phyloP scores from a whole-genome alignment of 1,284 basidiomycete genomes.

The Mycena citricolor region DNA sequence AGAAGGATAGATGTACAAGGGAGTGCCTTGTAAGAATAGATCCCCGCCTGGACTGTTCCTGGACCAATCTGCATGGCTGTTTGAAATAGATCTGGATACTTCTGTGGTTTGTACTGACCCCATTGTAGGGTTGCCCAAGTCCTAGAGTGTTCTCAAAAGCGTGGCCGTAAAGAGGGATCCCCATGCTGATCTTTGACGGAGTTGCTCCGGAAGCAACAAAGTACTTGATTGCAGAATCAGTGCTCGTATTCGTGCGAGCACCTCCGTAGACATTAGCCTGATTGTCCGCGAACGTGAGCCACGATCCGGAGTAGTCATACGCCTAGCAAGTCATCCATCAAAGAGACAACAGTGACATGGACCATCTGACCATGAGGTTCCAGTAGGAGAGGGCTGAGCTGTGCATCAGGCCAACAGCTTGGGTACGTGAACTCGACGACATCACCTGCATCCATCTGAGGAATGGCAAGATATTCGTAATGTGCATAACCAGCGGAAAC shows the following conservation, averaged over 20 bases:
- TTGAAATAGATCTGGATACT: background rate
- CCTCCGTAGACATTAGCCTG: conserved; percentile 83
- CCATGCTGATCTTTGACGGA: conserved; percentile 75
- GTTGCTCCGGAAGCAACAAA: conserved; percentile 71
- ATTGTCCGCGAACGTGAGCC: conserved; percentile 67
- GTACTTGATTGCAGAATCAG: conserved; percentile 69
- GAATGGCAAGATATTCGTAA: conserved; percentile 64
- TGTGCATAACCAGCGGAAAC: conserved; percentile 67
- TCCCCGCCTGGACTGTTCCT: conserved; percentile 66
- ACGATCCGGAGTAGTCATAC: conserved; percentile 77
- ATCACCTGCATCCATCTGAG: conserved; percentile 57
- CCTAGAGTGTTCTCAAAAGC: conserved; percentile 81
- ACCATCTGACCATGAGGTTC: conserved; percentile 79
- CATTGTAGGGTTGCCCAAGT: conserved; percentile 71
- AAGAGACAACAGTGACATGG: background rate
- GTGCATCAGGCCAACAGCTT: background rate
- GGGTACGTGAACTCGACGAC: background rate
- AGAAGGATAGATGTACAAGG: conserved; percentile 44
- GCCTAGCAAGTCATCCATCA: conserved; percentile 45
- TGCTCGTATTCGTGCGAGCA: conserved; percentile 58
- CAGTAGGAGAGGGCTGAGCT: conserved; percentile 76
- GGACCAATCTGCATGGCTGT: conserved; percentile 64
- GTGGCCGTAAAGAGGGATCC: conserved; percentile 86
- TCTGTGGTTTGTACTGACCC: conserved; percentile 42
- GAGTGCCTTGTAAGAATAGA: conserved; percentile 76